Conservation (phyloP, 78 protist genomes). For the Dictyostelium capitatum region DNA sequence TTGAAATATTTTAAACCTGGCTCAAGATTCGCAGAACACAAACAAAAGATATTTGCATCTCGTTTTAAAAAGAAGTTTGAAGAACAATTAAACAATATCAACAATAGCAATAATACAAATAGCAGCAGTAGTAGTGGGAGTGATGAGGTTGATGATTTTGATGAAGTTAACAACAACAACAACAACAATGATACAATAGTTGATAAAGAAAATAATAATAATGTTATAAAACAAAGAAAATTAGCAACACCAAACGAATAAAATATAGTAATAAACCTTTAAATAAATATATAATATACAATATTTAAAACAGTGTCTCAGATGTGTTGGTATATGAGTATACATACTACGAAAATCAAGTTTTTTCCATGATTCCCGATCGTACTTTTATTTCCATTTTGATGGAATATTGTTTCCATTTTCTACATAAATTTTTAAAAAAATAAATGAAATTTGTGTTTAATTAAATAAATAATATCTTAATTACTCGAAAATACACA, state of each 20-base stretch:
- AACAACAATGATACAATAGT: neutral
- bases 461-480: no score
- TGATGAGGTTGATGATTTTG: slow-evolving; percentile 12
- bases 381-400: no score
- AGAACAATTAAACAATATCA: neutral
- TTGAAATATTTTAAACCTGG: slow-evolving; percentile 88
- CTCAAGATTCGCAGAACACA: slow-evolving; percentile 73
- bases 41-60: slow-evolving; percentile 87
- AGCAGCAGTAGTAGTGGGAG: neutral
- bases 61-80: slow-evolving; percentile 37
- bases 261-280: neutral
- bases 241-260: slow-evolving; percentile 19
- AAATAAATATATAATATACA: neutral
- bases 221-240: slow-evolving; percentile 31
- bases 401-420: no score
- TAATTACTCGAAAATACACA: no score
- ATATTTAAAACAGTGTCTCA: no score
- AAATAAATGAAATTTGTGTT: no score
- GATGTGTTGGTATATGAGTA: no score
- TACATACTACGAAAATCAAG: no score
- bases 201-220: slow-evolving; percentile 9
- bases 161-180: neutral
- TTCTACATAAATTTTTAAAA: no score
- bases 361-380: no score
- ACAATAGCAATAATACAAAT: neutral